A percentile compares a stretch with the other conserved stretches of the same genome.
phyloP scores from a whole-genome alignment of 371 early-diverging fungal genomes.

The Funneliformis caledonium region DNA sequence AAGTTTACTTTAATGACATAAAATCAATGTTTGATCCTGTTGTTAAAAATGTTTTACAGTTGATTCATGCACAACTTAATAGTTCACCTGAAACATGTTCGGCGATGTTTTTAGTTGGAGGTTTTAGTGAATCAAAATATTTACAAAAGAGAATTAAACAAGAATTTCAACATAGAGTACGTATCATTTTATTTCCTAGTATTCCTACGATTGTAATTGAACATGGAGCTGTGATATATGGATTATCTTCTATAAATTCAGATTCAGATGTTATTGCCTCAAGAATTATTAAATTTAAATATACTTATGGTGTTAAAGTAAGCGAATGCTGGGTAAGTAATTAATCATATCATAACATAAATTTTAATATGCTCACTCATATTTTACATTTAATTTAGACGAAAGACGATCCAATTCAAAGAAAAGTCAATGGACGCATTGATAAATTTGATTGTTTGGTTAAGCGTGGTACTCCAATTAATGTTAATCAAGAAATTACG shows the following conservation, averaged over 20 bases:
- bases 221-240: conserved; percentile 44
- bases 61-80: conserved; percentile 56
- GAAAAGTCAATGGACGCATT: too few relatives aligned
- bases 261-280: conserved; percentile 42
- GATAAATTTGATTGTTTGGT: too few relatives aligned
- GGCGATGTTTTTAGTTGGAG: conserved; percentile 58
- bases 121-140: conserved; percentile 50
- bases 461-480: too few relatives aligned
- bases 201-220: neutral
- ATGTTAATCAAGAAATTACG: too few relatives aligned
- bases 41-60: conserved; percentile 55
- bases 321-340: neutral
- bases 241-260: conserved; percentile 40
- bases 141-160: conserved; percentile 49
- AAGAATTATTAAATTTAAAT: conserved; percentile 37
- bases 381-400: too few relatives aligned
- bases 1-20: neutral
- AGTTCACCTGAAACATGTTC: conserved; percentile 45
- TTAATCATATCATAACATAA: too few relatives aligned
- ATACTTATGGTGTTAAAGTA: conserved; percentile 13
- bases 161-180: conserved; percentile 46
- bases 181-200: neutral
- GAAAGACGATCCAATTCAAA: too few relatives aligned
- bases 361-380: too few relatives aligned
- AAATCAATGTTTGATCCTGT: conserved; percentile 61